These are phyloP conservation scores for Starmera caribaea DNA, from an alignment of 805 yeast species.

Conservation along the genomic window DNA sequence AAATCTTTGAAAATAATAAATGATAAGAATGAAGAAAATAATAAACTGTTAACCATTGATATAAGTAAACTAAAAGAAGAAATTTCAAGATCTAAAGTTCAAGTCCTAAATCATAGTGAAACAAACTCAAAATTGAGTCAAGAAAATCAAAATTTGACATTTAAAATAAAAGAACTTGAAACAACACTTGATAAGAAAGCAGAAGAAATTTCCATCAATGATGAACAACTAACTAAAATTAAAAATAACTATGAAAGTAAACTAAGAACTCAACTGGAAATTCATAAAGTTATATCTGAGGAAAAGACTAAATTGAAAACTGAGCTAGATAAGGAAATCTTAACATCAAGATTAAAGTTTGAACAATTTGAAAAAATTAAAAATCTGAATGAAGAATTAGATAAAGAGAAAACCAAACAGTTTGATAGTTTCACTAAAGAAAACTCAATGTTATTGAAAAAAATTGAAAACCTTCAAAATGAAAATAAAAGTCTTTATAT, in stretches of 20 bases:
- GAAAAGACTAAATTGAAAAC: constrained; percentile 19
- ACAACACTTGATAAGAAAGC: too few relatives aligned
- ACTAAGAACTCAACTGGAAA: constrained; percentile 24
- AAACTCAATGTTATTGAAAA: background rate
- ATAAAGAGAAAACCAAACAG: background rate
- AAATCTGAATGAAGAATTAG: background rate
- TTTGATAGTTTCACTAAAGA: background rate
- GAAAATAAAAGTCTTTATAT: constrained; percentile 11
- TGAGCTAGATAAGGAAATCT: constrained; percentile 9
- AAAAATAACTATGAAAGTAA: constrained; percentile 24
- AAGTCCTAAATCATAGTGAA: constrained; percentile 1
- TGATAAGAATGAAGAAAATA: background rate
- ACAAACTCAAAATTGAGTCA: too few relatives aligned
- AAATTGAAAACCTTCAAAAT: constrained; percentile 2
- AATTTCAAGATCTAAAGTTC: background rate
- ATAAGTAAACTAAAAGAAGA: background rate
- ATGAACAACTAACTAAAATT: background rate
- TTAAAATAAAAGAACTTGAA: too few relatives aligned
- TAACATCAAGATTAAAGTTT: constrained; percentile 2
- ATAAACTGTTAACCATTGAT: background rate
- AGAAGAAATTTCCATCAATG: too few relatives aligned
- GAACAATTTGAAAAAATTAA: constrained; percentile 1
- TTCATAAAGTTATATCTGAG: constrained; percentile 19
- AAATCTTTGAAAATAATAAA: background rate
- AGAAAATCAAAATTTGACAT: too few relatives aligned